Conservation (phyloP, 169 alveolate species). For the Eimeria praecox region DNA sequence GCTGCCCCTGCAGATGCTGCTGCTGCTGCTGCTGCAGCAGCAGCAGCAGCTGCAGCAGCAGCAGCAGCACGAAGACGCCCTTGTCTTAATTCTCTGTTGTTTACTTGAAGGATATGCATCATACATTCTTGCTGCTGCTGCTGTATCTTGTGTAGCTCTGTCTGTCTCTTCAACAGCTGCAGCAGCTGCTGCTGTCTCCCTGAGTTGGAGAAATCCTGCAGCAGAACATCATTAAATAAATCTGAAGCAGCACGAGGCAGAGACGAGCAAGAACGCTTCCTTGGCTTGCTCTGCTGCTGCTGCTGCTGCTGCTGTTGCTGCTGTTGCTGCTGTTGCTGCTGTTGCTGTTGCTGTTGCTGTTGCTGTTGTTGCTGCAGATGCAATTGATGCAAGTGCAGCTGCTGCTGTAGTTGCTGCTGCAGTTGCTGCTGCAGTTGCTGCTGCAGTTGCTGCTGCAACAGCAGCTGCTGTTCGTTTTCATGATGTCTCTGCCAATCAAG, state of each 20-base stretch:
- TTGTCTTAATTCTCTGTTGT: not conserved
- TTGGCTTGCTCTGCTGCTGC: conserved; percentile 15
- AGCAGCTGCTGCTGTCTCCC: conserved; percentile 59
- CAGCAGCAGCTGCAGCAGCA: not conserved
- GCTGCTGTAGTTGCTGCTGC: too few relatives aligned
- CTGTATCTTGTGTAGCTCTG: conserved; percentile 30
- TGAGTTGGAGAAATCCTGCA: not conserved
- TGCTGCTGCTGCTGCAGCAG: conserved; percentile 1
- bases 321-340: not conserved
- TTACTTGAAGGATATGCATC: not conserved
- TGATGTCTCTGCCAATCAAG: conserved; percentile 32
- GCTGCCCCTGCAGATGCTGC: not conserved
- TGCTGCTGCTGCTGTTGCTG: conserved; percentile 42
- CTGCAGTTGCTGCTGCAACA: too few relatives aligned
- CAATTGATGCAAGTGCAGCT: too few relatives aligned
- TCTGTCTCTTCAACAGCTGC: conserved; percentile 19
- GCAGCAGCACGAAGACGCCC: not conserved
- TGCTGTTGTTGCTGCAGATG: not conserved
- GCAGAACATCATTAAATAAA: not conserved
- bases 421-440: not conserved
- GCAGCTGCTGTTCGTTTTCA: too few relatives aligned
- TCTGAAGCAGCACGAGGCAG: conserved; percentile 20
- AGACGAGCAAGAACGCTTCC: conserved; percentile 34
- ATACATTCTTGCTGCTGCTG: conserved; percentile 18
- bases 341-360: not conserved